These are phyloP conservation scores for Tolypocladium capitatum DNA, from an alignment of 2,329 filamentous ascomycete genomes.

Conservation along the genomic window DNA sequence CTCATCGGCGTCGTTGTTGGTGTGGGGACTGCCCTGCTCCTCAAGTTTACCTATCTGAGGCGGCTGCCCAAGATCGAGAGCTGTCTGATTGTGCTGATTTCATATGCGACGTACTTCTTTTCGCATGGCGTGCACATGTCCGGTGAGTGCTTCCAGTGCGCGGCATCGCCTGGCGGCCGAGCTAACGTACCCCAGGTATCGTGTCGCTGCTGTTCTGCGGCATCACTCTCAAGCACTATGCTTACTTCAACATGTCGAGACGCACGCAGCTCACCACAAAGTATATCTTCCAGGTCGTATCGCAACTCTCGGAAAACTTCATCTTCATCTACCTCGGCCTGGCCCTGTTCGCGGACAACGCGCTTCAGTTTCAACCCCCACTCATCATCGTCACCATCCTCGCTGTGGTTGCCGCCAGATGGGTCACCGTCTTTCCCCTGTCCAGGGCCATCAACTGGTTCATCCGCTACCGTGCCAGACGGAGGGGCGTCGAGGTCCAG, in stretches of 20 bases:
- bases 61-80: conserved; percentile 94
- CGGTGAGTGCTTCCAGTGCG: conserved; percentile 42
- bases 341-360: conserved; percentile 82
- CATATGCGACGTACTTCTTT: conserved; percentile 96
- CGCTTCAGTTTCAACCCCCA: conserved; percentile 81
- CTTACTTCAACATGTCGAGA: conserved; percentile 99
- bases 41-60: conserved; percentile 91
- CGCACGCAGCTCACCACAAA: conserved; percentile 96
- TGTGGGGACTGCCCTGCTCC: conserved; percentile 69
- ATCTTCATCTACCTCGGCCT: conserved; percentile 98
- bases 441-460: conserved; percentile 86
- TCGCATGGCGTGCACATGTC: conserved; percentile 94
- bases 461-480: conserved; percentile 70
- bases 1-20: conserved; percentile 80
- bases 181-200: conserved; percentile 49
- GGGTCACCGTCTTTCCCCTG: conserved; percentile 88
- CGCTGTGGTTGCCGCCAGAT: conserved; percentile 84
- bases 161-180: not conserved
- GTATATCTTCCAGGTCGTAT: conserved; percentile 88
- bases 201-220: conserved; percentile 95
- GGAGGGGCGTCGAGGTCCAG: conserved; percentile 57
- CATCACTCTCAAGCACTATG: conserved; percentile 96
- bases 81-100: conserved; percentile 82
- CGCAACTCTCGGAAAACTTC: conserved; percentile 95
- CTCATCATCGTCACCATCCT: conserved; percentile 88